phyloP scores from a whole-genome alignment of 805 yeast species.

The Nakazawaea peltata region DNA sequence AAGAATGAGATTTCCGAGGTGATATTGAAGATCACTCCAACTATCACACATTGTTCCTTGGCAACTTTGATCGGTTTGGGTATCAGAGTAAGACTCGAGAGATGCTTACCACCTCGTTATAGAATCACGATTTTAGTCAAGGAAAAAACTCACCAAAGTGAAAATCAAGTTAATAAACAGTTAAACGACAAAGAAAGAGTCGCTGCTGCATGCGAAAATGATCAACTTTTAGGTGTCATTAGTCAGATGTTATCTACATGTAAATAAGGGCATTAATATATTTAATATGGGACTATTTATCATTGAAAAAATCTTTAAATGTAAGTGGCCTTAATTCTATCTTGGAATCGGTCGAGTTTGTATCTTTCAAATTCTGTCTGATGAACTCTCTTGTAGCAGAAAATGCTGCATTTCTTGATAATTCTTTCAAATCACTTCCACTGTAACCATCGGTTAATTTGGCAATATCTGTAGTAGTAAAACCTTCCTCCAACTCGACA shows the following conservation, averaged over 20 bases:
- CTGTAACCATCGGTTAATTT: slow-evolving; percentile 63
- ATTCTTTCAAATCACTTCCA: slow-evolving; percentile 87
- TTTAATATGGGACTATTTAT: not conserved
- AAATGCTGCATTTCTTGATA: slow-evolving; percentile 91
- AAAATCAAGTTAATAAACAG: slow-evolving; percentile 92
- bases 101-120: slow-evolving; percentile 81
- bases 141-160: slow-evolving; percentile 94
- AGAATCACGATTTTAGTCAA: slow-evolving; percentile 74
- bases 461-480: slow-evolving; percentile 57
- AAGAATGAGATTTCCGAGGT: slow-evolving; percentile 60
- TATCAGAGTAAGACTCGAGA: slow-evolving; percentile 80
- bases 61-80: slow-evolving; percentile 96
- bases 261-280: slow-evolving; percentile 10
- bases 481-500: slow-evolving; percentile 50
- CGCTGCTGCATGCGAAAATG: slow-evolving; percentile 97
- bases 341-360: slow-evolving; percentile 26
- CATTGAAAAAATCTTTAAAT: slow-evolving; percentile 46
- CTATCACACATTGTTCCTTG: slow-evolving; percentile 94
- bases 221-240: slow-evolving; percentile 82
- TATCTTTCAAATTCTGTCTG: slow-evolving; percentile 39
- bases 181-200: slow-evolving; percentile 95
- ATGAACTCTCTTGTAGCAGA: slow-evolving; percentile 83
- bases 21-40: slow-evolving; percentile 83
- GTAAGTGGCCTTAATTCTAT: slow-evolving; percentile 53
- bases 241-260: slow-evolving; percentile 89